Evolutionary conservation across 2,329 filamentous ascomycete genomes (phyloP), one percentile per base, ranked within the genome.

Genomic region (Apiospora phragmitis): DNA sequence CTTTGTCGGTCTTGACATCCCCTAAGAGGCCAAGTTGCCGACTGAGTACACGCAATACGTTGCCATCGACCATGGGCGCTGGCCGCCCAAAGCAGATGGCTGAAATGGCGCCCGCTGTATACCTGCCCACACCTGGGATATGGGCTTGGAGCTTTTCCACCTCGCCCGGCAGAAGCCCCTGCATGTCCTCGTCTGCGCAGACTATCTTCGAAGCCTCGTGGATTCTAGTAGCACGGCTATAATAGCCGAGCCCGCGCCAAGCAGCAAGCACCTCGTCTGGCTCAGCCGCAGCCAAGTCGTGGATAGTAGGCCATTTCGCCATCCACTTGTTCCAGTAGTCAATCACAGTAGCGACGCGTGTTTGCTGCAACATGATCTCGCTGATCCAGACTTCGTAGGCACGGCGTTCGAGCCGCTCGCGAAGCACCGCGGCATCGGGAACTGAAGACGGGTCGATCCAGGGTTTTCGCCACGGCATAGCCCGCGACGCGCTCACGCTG

Each of bases 291-390:
- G 89, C 88, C 8, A 91, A 83, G 29, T 87, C 85, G 1, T 84
- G 82, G 3, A 91, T 85, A 0, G 87, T 89, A 0, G 89, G 88
- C 88, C 89, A 91, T 70, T 85, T 84, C 0, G 78, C 82, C 82
- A 89, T 89, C 89, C 89, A 91, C 0, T 82, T 83, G 41, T 86
- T 88, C 87, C 89, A 91, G 77, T 91, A 91, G 67, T 86, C 87
- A 26, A 90, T 86, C 0, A 91, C 89, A 8, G 86, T 86, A 2
- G 87, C 84, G 4, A 91, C 89, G 38, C 89, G 87, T 1, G 89
- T 91, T 79, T 91, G 89, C 26, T 91, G 89, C 14, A 91, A 83
- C 89, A 91, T 91, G 74, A 91, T 87, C 80, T 91, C 89, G 75
- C 86, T 89, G 76, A 91, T 90, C 88, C 89, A 91, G 65, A 91